Evolutionary conservation across 2,329 filamentous ascomycete genomes (phyloP).

Genomic region (Tolypocladium paradoxum): DNA sequence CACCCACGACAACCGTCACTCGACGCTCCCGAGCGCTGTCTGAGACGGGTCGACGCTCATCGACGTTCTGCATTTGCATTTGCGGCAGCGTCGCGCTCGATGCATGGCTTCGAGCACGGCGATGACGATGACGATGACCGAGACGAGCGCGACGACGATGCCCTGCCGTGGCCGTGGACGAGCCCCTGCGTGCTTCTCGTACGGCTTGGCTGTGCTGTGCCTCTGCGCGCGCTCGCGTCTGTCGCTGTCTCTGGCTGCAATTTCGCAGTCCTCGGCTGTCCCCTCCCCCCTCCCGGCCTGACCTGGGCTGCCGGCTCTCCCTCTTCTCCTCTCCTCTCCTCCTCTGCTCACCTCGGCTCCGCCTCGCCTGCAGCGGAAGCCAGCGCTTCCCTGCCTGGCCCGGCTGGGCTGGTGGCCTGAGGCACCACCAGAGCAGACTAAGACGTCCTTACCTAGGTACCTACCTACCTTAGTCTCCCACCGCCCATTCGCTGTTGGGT

Average conservation of each 20-base stretch:
- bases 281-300: background rate
- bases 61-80: background rate
- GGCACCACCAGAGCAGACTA: conserved; percentile 14
- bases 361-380: background rate
- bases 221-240: background rate
- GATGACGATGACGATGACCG: background rate
- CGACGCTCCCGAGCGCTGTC: background rate
- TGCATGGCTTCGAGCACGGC: background rate
- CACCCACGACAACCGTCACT: background rate
- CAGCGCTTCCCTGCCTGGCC: background rate
- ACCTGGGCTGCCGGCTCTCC: background rate
- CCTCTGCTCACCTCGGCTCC: background rate
- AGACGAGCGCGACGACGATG: background rate
- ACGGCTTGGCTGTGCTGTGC: background rate
- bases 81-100: background rate
- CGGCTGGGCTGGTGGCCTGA: conserved; percentile 5
- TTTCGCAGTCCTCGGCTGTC: background rate
- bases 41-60: background rate
- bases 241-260: conserved; percentile 1
- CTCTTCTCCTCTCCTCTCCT: background rate
- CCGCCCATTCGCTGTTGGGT: conserved; percentile 23
- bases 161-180: background rate
- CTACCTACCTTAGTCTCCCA: conserved; percentile 19
- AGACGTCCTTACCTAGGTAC: no score
- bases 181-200: background rate